Evolutionary conservation across 176 grass and related monocot species (phyloP), one percentile per base, ranked within the genome.

Genomic region (Secale cereale): DNA sequence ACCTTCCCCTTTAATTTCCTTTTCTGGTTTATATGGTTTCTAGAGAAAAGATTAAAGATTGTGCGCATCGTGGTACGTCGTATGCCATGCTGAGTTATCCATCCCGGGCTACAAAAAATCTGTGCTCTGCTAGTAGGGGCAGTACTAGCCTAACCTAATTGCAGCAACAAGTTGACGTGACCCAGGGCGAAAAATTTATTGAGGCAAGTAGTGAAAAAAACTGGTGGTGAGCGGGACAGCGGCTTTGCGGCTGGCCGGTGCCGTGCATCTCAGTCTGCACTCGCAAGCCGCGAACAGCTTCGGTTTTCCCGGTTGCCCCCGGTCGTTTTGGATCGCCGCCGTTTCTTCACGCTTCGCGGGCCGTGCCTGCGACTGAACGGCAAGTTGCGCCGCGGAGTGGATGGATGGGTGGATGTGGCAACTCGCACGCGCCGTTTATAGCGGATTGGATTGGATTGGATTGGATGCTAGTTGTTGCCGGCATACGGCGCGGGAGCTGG

Each of bases 201-300:
- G 36, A 26, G 6, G 64, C 73, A 57, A 82, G 60, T 29, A 25
- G 54, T 14, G 45, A n/a, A 15, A 30, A 29, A 60, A 46, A 56
- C 59, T 40, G 8, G 68, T 25, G 59, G 62, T 52, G 63, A 41
- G 32, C 13, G 19, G 79, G 83, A 78, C 79, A 23, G 69, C 26
- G 28, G 15, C 59, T 86, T 90, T 83, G 88, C 88, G 84, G 88
- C 84, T 60, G 85, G 60, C 6, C 80, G 89, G 89, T 83, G 88
- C 79, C 83, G 65, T 83, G 80, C 84, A 59, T 31, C 85, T 80
- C 85, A 65, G 74, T 65, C 59, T 15, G 64, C 88, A 73, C 79
- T n/a, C 59, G 50, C 52, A 56, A 56, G 35, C 7, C 35, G 7
- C 35, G 35, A 43, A 46, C 75, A 17, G 66, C 67, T 13, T 64